phyloP scores from a whole-genome alignment of 75 land plant genomes.

The Ceratopteris richardii region DNA sequence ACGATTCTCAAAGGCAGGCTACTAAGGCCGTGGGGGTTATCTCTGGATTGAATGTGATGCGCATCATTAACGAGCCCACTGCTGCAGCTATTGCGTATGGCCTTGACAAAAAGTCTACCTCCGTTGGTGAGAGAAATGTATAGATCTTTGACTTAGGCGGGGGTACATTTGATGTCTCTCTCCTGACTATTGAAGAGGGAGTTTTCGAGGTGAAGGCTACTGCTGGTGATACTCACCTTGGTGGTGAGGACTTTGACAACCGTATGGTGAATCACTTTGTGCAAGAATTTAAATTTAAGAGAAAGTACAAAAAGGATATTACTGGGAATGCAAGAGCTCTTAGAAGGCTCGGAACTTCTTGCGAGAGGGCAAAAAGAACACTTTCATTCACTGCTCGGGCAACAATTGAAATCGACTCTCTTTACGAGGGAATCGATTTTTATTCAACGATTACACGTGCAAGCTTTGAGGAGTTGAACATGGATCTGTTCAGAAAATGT shows the following conservation, averaged over 20 bases:
- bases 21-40: too few relatives aligned
- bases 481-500: slow-evolving; percentile 43
- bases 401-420: slow-evolving; percentile 21
- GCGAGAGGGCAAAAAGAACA: slow-evolving; percentile 30
- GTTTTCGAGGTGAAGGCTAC: slow-evolving; percentile 21
- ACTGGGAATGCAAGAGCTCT: slow-evolving; percentile 18
- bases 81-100: too few relatives aligned
- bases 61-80: too few relatives aligned
- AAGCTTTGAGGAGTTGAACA: slow-evolving; percentile 37
- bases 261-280: slow-evolving; percentile 21
- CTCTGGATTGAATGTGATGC: too few relatives aligned
- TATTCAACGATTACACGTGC: slow-evolving; percentile 19
- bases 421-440: slow-evolving; percentile 24
- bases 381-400: slow-evolving; percentile 20
- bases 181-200: slow-evolving; percentile 16
- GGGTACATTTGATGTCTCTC: too few relatives aligned
- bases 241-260: slow-evolving; percentile 26
- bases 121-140: too few relatives aligned
- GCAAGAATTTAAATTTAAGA: slow-evolving; percentile 20
- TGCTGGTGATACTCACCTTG: slow-evolving; percentile 27
- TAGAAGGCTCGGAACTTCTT: slow-evolving; percentile 13
- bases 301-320: slow-evolving; percentile 27
- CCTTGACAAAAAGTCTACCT: too few relatives aligned
- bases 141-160: too few relatives aligned
- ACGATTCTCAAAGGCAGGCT: too few relatives aligned